Percentiles rank a stretch among this genome's conserved stretches.
Conservation (phyloP, 2,329 filamentous ascomycete genomes). For the Pleoardoris graminearum region DNA sequence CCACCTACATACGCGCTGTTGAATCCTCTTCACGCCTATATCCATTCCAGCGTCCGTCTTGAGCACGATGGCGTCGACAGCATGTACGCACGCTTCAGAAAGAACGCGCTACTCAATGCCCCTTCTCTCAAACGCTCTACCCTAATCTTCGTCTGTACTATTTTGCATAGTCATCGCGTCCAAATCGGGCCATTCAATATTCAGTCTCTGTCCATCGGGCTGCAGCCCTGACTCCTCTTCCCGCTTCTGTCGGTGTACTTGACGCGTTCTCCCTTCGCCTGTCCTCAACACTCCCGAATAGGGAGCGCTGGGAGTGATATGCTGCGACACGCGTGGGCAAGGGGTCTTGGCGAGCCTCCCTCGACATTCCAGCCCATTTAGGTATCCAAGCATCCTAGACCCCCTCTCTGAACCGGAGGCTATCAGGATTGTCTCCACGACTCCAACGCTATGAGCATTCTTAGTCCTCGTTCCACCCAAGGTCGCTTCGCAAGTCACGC, state of each 20-base stretch:
- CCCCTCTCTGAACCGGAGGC: constrained; percentile 20
- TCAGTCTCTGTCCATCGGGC: constrained; percentile 3
- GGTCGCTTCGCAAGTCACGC: constrained; percentile 27
- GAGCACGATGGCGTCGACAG: background rate
- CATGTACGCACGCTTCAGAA: background rate
- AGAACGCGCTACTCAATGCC: background rate
- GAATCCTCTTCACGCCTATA: background rate
- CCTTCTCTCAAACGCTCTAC: background rate
- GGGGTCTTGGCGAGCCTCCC: constrained; percentile 23
- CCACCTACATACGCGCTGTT: background rate
- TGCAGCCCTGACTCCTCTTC: background rate
- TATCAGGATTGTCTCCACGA: constrained; percentile 22
- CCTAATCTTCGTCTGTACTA: background rate
- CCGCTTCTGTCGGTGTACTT: background rate
- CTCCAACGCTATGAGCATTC: constrained; percentile 23
- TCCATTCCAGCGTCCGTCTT: constrained; percentile 5
- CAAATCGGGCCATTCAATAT: constrained; percentile 11
- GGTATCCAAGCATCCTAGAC: constrained; percentile 27
- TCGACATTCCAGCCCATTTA: constrained; percentile 32
- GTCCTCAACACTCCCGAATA: constrained; percentile 17
- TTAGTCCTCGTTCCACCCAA: constrained; percentile 32
- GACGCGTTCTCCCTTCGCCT: constrained; percentile 19
- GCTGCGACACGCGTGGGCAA: constrained; percentile 21
- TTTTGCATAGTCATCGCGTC: background rate
- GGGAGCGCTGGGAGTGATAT: constrained; percentile 16